phyloP scores from a whole-genome alignment of 768 basidiomycete species.

The Tricholoma flavovirens region DNA sequence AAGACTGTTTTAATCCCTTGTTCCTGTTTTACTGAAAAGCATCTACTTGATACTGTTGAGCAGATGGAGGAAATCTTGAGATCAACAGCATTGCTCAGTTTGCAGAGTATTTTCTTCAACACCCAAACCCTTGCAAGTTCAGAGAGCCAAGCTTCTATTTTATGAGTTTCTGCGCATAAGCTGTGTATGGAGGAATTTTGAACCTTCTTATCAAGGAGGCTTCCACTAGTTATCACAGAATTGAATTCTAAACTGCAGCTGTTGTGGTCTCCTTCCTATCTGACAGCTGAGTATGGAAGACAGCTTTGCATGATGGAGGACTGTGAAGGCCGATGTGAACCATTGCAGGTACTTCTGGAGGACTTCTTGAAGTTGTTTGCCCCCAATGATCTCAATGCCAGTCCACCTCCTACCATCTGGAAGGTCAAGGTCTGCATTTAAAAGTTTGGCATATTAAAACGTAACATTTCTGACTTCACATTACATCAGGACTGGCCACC shows the following conservation, averaged over 20 bases:
- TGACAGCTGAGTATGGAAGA: neutral
- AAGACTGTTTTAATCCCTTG: neutral
- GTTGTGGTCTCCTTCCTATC: neutral
- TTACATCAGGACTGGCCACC: constrained; percentile 80
- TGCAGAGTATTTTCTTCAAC: neutral
- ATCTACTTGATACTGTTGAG: neutral
- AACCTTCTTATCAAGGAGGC: neutral
- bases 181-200: neutral
- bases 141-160: neutral
- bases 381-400: no score
- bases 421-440: neutral
- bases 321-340: neutral
- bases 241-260: neutral
- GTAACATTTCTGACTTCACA: neutral
- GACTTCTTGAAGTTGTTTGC: neutral
- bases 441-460: no score
- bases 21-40: neutral
- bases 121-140: neutral
- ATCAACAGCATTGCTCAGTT: no score
- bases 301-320: neutral
- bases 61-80: neutral
- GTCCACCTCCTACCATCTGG: neutral
- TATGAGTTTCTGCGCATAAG: neutral
- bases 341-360: neutral
- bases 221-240: neutral